phyloP scores from a whole-genome alignment of 1,139 yeast species.

The Kurtzmaniella quercitrusa region DNA sequence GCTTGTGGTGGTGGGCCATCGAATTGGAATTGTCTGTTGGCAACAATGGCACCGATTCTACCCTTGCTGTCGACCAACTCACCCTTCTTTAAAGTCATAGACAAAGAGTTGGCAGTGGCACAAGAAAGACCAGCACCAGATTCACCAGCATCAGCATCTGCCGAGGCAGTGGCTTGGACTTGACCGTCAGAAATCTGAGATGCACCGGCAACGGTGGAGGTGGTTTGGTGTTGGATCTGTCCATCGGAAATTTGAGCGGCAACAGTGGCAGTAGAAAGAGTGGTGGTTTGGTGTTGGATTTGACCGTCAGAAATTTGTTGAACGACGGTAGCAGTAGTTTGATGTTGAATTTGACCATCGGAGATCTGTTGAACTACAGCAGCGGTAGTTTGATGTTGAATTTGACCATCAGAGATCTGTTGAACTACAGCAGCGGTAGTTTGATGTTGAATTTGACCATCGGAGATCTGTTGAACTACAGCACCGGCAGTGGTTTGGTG shows the following conservation, averaged over 20 bases:
- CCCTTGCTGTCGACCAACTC: slow-evolving; percentile 59
- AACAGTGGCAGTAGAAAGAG: slow-evolving; percentile 21
- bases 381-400: slow-evolving; percentile 28
- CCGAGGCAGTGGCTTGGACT: slow-evolving; percentile 21
- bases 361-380: slow-evolving; percentile 11
- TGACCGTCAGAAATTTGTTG: slow-evolving; percentile 61
- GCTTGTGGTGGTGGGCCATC: slow-evolving; percentile 93
- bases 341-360: slow-evolving; percentile 31
- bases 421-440: slow-evolving; percentile 27
- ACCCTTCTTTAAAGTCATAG: slow-evolving; percentile 50
- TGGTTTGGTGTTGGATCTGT: slow-evolving; percentile 29
- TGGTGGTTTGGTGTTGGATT: slow-evolving; percentile 51
- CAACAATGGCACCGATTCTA: slow-evolving; percentile 78
- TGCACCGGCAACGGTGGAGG: slow-evolving; percentile 14
- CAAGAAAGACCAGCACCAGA: slow-evolving; percentile 36
- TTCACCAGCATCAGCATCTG: slow-evolving; percentile 9
- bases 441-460: slow-evolving; percentile 39
- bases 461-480: slow-evolving; percentile 32
- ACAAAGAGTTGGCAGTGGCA: slow-evolving; percentile 45
- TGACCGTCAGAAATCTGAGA: slow-evolving; percentile 30
- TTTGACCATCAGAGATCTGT: slow-evolving; percentile 34
- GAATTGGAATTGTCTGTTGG: slow-evolving; percentile 84
- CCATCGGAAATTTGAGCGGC: slow-evolving; percentile 33
- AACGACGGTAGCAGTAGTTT: slow-evolving; percentile 31
- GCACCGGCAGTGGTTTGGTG: slow-evolving; percentile 25